A percentile compares a stretch with the other conserved stretches of the same genome.
Evolutionary conservation across 805 yeast genomes (phyloP).

Genomic region (Kuraishia floccosa): DNA sequence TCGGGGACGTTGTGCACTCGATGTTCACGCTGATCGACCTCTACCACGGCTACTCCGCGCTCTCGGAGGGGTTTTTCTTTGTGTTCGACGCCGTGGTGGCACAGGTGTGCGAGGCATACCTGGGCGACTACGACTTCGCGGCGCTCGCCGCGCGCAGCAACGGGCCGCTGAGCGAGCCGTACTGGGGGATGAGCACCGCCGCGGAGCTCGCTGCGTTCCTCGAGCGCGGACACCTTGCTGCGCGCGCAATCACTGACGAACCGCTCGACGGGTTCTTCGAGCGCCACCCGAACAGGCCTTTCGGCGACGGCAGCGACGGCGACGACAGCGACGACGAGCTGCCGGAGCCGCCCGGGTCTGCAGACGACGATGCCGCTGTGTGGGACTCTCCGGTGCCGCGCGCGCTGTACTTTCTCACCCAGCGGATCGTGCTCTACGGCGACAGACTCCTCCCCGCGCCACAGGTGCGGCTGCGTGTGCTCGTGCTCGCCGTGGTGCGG

Average conservation of each 20-base stretch:
- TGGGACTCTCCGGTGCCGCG: constrained; percentile 68
- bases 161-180: constrained; percentile 15
- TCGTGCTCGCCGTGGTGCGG: constrained; percentile 39
- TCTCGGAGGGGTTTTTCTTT: constrained; percentile 64
- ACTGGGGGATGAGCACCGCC: constrained; percentile 45
- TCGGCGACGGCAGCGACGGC: constrained; percentile 17
- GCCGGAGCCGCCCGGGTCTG: constrained; percentile 7
- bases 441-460: constrained; percentile 58
- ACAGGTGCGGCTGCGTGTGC: constrained; percentile 42
- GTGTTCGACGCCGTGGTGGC: constrained; percentile 53
- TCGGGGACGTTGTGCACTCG: constrained; percentile 64
- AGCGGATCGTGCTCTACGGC: constrained; percentile 57
- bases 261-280: constrained; percentile 11
- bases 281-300: constrained; percentile 9
- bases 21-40: constrained; percentile 70
- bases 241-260: no score
- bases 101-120: constrained; percentile 29
- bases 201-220: constrained; percentile 33
- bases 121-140: constrained; percentile 16
- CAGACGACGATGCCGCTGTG: constrained; percentile 15
- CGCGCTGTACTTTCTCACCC: constrained; percentile 43
- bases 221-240: no score
- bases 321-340: constrained; percentile 21
- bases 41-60: constrained; percentile 68
- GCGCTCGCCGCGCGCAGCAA: constrained; percentile 8